Base-by-base conservation (phyloP, 129 eudicot genomes). In the Flaveria trinervia region DNA sequence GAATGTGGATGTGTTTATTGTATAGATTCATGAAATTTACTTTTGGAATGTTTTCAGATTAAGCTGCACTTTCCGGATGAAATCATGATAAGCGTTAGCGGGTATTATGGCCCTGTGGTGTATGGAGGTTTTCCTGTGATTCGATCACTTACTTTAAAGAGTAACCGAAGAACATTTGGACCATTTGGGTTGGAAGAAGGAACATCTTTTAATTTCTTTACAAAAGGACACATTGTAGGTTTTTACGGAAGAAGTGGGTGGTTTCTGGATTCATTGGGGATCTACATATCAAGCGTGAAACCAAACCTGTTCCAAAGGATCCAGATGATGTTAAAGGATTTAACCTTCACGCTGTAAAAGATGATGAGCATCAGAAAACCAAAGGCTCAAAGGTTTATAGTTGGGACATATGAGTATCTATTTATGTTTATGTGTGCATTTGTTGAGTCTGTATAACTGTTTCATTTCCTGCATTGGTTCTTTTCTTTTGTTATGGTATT, bases 151-250 rank as follows among this genome's bases (percentile, higher is more conserved):
- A 89, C 83, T 4, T 84, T 89, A 4, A 87, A 78, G 83, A 92
- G 81, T 77, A 92, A 28, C 33, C 33, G 33, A 28, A 28, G 33
- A 70, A 89, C 83, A 1, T 89, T 79, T 67, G 97, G 96, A 5
- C 91, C 97, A 0, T 92, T 72, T 65, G 97, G 97, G 17, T 87
- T 85, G 6, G 92, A 92, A 80, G 87, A 83, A 73, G 97, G 91
- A 43, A 89, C 91, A 0, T 96, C 92, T 0, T 89, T 92, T 33
- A 71, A 67, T 17, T 79, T 83, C 41, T 77, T 79, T 16, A 59
- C 86, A 64, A 86, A 84, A 9, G 89, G 80, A 22, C 77, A 68
- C 26, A 79, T 89, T n/a, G 89, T 89, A 9, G 93, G 96, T 9
- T 77, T 92, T 65, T 89, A 84, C 70, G 97, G 96, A 77, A 88